Evolutionary conservation across 2,329 filamentous ascomycete genomes (phyloP), one percentile per base, ranked within the genome.

Genomic region (Cryphonectria carpinicola): DNA sequence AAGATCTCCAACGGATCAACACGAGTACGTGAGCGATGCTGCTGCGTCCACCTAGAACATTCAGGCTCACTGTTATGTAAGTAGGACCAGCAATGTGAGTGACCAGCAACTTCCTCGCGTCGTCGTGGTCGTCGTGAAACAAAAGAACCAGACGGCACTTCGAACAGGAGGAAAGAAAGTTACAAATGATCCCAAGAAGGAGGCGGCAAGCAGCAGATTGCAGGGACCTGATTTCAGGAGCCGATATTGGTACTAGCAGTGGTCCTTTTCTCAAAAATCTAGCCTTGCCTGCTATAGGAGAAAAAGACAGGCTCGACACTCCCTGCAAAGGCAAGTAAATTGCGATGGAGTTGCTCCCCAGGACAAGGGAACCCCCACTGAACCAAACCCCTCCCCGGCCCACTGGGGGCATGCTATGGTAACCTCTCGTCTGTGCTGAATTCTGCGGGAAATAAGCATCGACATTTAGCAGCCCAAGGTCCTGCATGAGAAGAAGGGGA

Each of bases 371-470:
- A 32, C 19, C 54, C 14, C 25, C 46, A 49, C 46, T 49, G 4
- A n/a, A n/a, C 22, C 46, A 49, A 49, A 7, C 46, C 46, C 22
- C 7, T 7, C 19, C 46, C 46, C 22, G 46, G 46, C 28, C 54
- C 25, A 58, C 13, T 19, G 54, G 54, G 54, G 54, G n/a, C 46
- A 22, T 49, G 46, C 46, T n/a, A n/a, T 49, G 46, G 22, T 7
- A 49, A 11, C 37, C 25, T 49, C 25, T 37, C 54, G 65, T 39
- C 25, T 66, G 65, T 68, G 56, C 54, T 62, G 63, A 43, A n/a
- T 49, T 49, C 37, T 7, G 43, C 69, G 61, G 70, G 61, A 68
- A 49, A 71, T 65, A 52, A 68, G 74, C 54, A 71, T 74, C 72
- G 69, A 71, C 68, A 69, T 56, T 43, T 63, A 56, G 41, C 56